Evolutionary conservation across 2,329 filamentous ascomycete genomes (phyloP).

Genomic region (Blastomyces silverae): DNA sequence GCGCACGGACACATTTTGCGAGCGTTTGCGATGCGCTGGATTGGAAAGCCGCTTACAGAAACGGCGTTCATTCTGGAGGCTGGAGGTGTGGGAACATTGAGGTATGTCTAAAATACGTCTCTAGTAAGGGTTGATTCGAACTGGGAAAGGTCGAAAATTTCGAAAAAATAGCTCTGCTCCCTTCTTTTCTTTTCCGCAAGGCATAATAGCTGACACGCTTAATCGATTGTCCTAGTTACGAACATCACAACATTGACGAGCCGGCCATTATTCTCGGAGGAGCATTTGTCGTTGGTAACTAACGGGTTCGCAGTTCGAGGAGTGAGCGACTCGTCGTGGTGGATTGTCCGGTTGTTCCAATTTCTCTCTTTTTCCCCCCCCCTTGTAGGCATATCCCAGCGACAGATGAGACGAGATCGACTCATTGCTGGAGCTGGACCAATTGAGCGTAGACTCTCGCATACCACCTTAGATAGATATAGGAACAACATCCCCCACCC

Average conservation of each 20-base stretch:
- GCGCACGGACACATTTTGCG: constrained; percentile 86
- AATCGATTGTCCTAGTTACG: constrained; percentile 53
- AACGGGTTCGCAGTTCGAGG: neutral
- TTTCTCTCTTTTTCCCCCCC: neutral
- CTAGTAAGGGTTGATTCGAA: neutral
- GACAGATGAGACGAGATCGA: neutral
- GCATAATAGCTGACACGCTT: neutral
- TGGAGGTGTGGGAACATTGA: constrained; percentile 74
- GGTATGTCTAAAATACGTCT: constrained; percentile 45
- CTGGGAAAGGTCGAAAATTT: constrained; percentile 5
- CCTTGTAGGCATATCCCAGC: neutral
- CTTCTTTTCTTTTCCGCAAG: too few relatives aligned
- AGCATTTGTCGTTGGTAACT: constrained; percentile 49
- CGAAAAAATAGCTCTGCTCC: neutral
- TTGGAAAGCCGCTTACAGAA: constrained; percentile 63
- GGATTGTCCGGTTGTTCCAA: neutral
- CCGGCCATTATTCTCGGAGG: constrained; percentile 73
- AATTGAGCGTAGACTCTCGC: neutral
- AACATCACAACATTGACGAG: constrained; percentile 70
- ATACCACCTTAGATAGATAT: neutral
- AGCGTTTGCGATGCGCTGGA: constrained; percentile 83
- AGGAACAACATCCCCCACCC: neutral
- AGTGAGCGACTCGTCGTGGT: neutral
- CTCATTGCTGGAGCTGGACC: neutral
- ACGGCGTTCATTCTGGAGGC: constrained; percentile 80